Evolutionary conservation across 2,329 filamentous ascomycete species (phyloP), one percentile per base, ranked within the genome.

Genomic region (Annulohypoxylon truncatum): DNA sequence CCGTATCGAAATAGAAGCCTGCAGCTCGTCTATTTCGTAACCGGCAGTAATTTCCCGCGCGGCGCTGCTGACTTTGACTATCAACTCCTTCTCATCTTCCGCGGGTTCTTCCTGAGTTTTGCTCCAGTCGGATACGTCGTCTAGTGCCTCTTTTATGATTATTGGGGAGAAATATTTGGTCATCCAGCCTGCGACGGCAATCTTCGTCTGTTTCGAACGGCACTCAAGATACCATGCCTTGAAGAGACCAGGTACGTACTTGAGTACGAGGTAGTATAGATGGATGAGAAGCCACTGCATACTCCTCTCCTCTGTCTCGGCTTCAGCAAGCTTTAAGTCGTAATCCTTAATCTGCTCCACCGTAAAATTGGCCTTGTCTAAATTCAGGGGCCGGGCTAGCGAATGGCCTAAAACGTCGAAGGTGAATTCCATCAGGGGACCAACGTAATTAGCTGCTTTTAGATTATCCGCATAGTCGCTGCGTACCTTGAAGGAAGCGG

Each of bases 21-120:
- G 89, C 72, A 92, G 89, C 65, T 98, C 95, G 76, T 99, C 96
- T 9, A 99, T 88, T 55, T 92, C 89, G 76, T 97, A 97, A 2
- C 90, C 90, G 0, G 93, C 94, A 10, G 90, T 90, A 33, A 98
- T 88, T 78, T 98, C 95, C 51, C 87, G 86, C 0, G 89, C 89
- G 9, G 87, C 83, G 31, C 86, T 85, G 60, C 90, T 92, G 8
- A 96, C 87, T 76, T 92, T 94, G 61, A 98, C 84, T 0, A 81
- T 73, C 7, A 90, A 79, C 66, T 87, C 83, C 61, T 87, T 84
- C 68, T 89, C 85, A 29, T 87, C 85, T 3, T 80, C 79, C 2
- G 77, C 77, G 0, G 82, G 78, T 1, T 79, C 61, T 18, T 88
- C 83, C 71, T 89, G 85, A 12, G 77, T 77, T 2, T 80, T 82